Conservation (phyloP, 2,329 filamentous ascomycete species). For the Myriosclerotinia curreyana region DNA sequence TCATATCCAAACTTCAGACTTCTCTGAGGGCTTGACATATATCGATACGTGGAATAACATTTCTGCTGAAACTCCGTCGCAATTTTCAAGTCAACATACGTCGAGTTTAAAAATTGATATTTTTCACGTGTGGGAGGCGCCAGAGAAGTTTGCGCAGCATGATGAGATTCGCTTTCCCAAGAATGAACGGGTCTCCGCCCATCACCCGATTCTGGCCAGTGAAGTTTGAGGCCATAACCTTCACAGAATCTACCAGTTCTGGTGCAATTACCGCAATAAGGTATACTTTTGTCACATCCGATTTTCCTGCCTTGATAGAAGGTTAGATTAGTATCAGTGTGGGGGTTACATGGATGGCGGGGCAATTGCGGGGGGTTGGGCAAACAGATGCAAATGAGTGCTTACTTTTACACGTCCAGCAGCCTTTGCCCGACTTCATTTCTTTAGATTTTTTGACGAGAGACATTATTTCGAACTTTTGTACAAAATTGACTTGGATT, state of each 20-base stretch:
- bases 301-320: conserved; percentile 45
- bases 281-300: conserved; percentile 46
- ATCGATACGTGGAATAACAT: conserved; percentile 20
- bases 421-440: conserved; percentile 36
- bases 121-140: not conserved
- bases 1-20: conserved; percentile 40
- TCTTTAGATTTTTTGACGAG: conserved; percentile 6
- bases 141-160: conserved; percentile 11
- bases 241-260: conserved; percentile 44
- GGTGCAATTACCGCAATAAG: conserved; percentile 46
- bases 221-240: conserved; percentile 47
- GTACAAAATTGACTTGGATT: not conserved
- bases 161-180: conserved; percentile 25
- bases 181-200: conserved; percentile 40
- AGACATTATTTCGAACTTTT: not conserved
- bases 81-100: not conserved
- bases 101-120: conserved; percentile 18
- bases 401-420: conserved; percentile 47
- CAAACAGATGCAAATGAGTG: conserved; percentile 16
- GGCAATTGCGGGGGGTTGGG: conserved; percentile 16
- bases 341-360: conserved; percentile 6
- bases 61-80: conserved; percentile 35
- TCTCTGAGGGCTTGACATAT: conserved; percentile 40
- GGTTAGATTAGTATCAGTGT: conserved; percentile 15
- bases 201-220: conserved; percentile 49